Evolutionary conservation across 2,329 filamentous ascomycete genomes (phyloP), one percentile per base, ranked within the genome.

Genomic region (Didymella exigua): DNA sequence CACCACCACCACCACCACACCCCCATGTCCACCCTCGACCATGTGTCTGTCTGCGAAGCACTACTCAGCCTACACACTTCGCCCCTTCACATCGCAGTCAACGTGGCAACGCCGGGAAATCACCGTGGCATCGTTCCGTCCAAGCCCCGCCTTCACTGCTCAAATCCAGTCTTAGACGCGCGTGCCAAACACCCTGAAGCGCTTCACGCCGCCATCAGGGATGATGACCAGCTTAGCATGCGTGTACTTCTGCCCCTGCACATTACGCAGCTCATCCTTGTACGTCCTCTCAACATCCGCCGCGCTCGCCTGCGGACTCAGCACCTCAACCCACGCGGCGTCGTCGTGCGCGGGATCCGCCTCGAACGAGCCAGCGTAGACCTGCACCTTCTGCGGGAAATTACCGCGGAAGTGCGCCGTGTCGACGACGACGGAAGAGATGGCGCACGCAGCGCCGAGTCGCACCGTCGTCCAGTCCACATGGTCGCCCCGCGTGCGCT

Each of bases 151-250:
- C n/a, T n/a, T n/a, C n/a, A n/a, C n/a, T n/a, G n/a, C n/a, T n/a
- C n/a, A n/a, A n/a, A n/a, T n/a, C n/a, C n/a, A n/a, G n/a, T n/a
- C n/a, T n/a, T 36, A 67, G 9, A 61, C 59, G 51, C 62, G 69
- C 61, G 82, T 86, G 2, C 89, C 90, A 74, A 90, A 87, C 2
- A 93, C 86, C 40, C 91, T 85, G 62, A 97, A 83, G 61, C 93
- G 82, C 85, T 96, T 96, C 2, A 97, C 89, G 21, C 93, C 93
- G 29, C 93, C 93, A 75, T 98, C 93, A 0, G 93, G 93, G 64
- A 96, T 91, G 72, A 97, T 95, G 29, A 91, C 89, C 72, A 98
- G 80, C 82, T 96, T 97, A 19, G 93, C 86, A 77, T 95, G 92
- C 11, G 89, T 91, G 68, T 91, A 89, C 2, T 80, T 77, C 70